Percentiles rank a stretch among this genome's conserved stretches.
These are phyloP conservation scores for Larix sibirica DNA, from an alignment of 83 land plant species.

Conservation along the genomic window DNA sequence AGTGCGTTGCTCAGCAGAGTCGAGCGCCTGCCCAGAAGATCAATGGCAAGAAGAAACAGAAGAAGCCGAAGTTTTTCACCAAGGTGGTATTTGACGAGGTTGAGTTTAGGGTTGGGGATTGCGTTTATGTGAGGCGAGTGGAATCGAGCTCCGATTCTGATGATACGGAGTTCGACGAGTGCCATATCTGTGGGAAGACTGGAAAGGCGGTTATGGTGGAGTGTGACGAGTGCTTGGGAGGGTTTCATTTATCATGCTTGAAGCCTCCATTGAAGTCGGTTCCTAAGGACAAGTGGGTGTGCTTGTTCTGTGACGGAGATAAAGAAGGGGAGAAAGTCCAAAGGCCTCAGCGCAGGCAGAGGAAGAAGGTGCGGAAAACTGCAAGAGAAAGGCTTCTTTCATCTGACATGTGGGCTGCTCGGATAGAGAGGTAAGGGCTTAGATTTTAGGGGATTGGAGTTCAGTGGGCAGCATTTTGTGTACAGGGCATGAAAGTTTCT, in stretches of 20 bases:
- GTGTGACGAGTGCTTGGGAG: slow-evolving; percentile 91
- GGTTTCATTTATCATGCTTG: slow-evolving; percentile 85
- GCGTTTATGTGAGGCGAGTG: slow-evolving; percentile 85
- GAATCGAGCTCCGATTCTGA: slow-evolving; percentile 60
- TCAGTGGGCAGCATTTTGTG: not conserved
- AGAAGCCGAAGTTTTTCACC: slow-evolving; percentile 42
- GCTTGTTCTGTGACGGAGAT: slow-evolving; percentile 57
- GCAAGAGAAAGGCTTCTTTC: slow-evolving; percentile 86
- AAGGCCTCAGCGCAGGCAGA: slow-evolving; percentile 36
- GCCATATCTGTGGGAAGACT: slow-evolving; percentile 64
- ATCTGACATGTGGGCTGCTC: slow-evolving; percentile 88
- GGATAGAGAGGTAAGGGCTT: slow-evolving; percentile 62
- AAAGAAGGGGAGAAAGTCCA: slow-evolving; percentile 39
- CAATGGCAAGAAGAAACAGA: not conserved
- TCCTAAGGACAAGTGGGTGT: slow-evolving; percentile 92
- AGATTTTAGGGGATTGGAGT: too few species aligned
- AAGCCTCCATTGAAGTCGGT: slow-evolving; percentile 86
- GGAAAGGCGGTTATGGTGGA: slow-evolving; percentile 79
- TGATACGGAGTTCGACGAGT: slow-evolving; percentile 79
- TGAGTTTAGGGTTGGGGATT: slow-evolving; percentile 81
- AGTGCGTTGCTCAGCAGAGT: too few species aligned
- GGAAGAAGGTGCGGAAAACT: slow-evolving; percentile 55
- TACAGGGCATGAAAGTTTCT: not conserved
- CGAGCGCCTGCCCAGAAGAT: too few species aligned
- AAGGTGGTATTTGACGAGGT: slow-evolving; percentile 70